These are phyloP conservation scores for Codiaeum variegatum DNA, from an alignment of 441 rosid species.

Conservation along the genomic window DNA sequence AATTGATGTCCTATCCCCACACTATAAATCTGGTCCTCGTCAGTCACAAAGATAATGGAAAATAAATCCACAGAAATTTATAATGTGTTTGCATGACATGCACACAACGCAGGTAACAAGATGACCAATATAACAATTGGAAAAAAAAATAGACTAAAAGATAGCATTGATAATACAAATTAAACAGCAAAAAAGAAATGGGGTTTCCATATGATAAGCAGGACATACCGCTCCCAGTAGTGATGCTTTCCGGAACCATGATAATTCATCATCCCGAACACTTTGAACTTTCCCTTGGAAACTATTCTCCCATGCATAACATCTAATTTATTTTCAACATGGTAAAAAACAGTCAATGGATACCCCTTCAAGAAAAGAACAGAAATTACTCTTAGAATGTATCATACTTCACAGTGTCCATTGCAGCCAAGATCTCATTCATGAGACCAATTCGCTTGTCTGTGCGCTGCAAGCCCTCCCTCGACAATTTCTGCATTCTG, in stretches of 20 bases:
- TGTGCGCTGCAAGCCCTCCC: slow-evolving; percentile 97
- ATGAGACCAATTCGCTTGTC: slow-evolving; percentile 98
- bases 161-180: neutral
- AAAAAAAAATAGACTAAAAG: neutral
- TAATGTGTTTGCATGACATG: neutral
- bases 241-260: slow-evolving; percentile 94
- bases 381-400: slow-evolving; percentile 6
- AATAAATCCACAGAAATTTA: neutral
- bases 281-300: slow-evolving; percentile 87
- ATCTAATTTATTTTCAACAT: slow-evolving; percentile 47
- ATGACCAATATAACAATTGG: slow-evolving; percentile 4
- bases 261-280: slow-evolving; percentile 77
- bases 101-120: neutral
- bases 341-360: slow-evolving; percentile 20
- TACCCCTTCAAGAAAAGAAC: slow-evolving; percentile 6
- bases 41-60: neutral
- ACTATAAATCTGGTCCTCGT: neutral
- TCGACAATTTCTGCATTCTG: slow-evolving; percentile 85
- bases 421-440: slow-evolving; percentile 98
- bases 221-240: slow-evolving; percentile 78
- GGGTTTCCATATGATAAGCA: slow-evolving; percentile 4
- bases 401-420: slow-evolving; percentile 98
- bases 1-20: neutral
- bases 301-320: slow-evolving; percentile 99
- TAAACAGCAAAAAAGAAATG: neutral